Evolutionary conservation across 495 filamentous ascomycete species (phyloP), one percentile per base, ranked within the genome.

Genomic region (Penicillium herquei): DNA sequence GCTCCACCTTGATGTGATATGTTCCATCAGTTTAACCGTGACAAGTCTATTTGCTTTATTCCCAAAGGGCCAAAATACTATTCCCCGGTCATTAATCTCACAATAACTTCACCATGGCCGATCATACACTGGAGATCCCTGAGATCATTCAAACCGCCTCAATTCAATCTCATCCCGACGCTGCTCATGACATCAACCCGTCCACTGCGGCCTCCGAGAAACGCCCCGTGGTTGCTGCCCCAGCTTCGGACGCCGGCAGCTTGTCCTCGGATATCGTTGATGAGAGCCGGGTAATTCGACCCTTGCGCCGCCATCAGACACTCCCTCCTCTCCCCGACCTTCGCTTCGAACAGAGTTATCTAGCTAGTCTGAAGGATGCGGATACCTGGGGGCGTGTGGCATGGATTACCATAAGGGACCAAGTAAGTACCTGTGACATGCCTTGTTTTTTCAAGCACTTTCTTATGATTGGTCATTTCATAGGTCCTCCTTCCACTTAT

Each of bases 321-420:
- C 83, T 96, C 54, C 90, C 90, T 49, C 93, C 95, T 1, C 73
- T 98, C 63, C 94, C 94, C 1, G 94, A 98, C 71, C 73, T 98
- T 59, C 80, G 94, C 48, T 98, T 98, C 70, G 94, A 98, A 77
- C 94, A 98, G 80, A 96, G 91, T 74, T 98, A 98, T 66, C 78
- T 98, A 39, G 86, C 86, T 45, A 92, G 90, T 68, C 84, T 98
- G 51, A 82, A 84, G 59, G 77, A 81, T 47, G 90, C 90, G 17
- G 81, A 94, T 54, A 85, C 83, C 26, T 90, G 83, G 84, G 84
- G 86, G 71, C 82, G 82, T 57, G 81, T 98, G 35, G 80, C 79
- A 21, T 90, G 84, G 81, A 93, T 98, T 57, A 98, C 94, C 16
- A 66, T 87, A 45, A 73, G 90, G 63, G 94, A 98, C 71, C 93